phyloP scores from a whole-genome alignment of 768 basidiomycete species.

The Xerocomus potaroensis region DNA sequence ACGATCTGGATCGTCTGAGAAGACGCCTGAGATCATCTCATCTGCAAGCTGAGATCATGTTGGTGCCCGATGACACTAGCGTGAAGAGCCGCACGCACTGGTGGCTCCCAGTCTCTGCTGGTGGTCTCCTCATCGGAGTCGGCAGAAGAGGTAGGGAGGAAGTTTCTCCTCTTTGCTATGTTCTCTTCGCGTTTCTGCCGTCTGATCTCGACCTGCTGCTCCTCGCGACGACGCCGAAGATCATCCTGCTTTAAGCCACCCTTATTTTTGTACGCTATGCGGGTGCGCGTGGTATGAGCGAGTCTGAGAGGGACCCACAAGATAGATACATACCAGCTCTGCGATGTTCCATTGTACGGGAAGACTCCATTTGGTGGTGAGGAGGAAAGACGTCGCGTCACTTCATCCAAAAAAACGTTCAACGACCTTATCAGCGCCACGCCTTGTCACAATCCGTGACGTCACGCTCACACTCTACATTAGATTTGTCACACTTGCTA shows the following conservation, averaged over 20 bases:
- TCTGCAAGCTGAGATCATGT: slow-evolving; percentile 58
- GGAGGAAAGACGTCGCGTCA: slow-evolving; percentile 12
- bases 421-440: slow-evolving; percentile 25
- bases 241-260: slow-evolving; percentile 87
- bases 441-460: slow-evolving; percentile 21
- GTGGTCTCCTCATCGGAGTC: slow-evolving; percentile 93
- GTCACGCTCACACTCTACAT: slow-evolving; percentile 7
- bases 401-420: slow-evolving; percentile 15
- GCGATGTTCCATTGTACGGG: slow-evolving; percentile 71
- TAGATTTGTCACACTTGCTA: neutral
- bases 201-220: slow-evolving; percentile 98
- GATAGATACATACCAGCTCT: slow-evolving; percentile 52
- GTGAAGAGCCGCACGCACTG: slow-evolving; percentile 41
- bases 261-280: slow-evolving; percentile 84
- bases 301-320: slow-evolving; percentile 8
- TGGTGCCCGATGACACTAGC: slow-evolving; percentile 2
- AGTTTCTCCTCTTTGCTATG: slow-evolving; percentile 95
- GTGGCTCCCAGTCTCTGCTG: slow-evolving; percentile 68
- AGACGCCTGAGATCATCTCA: slow-evolving; percentile 92
- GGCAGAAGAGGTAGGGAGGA: slow-evolving; percentile 63
- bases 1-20: slow-evolving; percentile 85
- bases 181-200: slow-evolving; percentile 98
- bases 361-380: slow-evolving; percentile 43
- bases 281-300: slow-evolving; percentile 37
- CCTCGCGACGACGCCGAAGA: slow-evolving; percentile 93